phyloP scores from a whole-genome alignment of 192 early-diverging fungal genomes.

The Coemansia sp. region DNA sequence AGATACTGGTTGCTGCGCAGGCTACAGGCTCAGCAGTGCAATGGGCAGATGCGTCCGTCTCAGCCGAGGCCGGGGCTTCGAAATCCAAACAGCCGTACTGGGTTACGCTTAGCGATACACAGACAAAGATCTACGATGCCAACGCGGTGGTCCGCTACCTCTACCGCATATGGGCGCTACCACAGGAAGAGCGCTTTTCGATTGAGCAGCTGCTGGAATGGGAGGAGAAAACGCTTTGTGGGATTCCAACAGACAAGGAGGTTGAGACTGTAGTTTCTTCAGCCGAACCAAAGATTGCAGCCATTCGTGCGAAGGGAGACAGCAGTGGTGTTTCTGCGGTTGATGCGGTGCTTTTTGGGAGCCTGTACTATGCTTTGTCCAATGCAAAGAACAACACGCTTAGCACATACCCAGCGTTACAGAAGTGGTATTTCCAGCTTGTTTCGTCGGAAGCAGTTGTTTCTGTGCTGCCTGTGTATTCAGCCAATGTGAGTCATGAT shows the following conservation, averaged over 20 bases:
- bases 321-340: slow-evolving; percentile 22
- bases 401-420: slow-evolving; percentile 20
- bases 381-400: slow-evolving; percentile 23
- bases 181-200: slow-evolving; percentile 27
- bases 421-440: slow-evolving; percentile 36
- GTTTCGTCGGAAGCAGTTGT: slow-evolving; percentile 13
- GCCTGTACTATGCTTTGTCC: slow-evolving; percentile 40
- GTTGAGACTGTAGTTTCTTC: slow-evolving; percentile 24
- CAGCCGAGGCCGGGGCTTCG: slow-evolving; percentile 12
- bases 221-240: slow-evolving; percentile 49
- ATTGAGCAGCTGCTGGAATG: slow-evolving; percentile 50
- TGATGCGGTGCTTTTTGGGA: slow-evolving; percentile 39
- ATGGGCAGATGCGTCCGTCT: slow-evolving; percentile 5
- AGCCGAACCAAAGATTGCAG: slow-evolving; percentile 11
- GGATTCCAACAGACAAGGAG: slow-evolving; percentile 26
- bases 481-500: slow-evolving; percentile 47
- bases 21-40: slow-evolving; percentile 32
- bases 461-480: slow-evolving; percentile 34
- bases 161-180: slow-evolving; percentile 23
- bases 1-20: slow-evolving; percentile 43
- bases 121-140: slow-evolving; percentile 44
- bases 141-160: slow-evolving; percentile 54
- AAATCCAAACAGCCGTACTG: slow-evolving; percentile 48
- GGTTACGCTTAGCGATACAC: slow-evolving; percentile 17
- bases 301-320: slow-evolving; percentile 7